phyloP scores from a whole-genome alignment of 352 stramenopile species.

The Phytophthora litchii region DNA sequence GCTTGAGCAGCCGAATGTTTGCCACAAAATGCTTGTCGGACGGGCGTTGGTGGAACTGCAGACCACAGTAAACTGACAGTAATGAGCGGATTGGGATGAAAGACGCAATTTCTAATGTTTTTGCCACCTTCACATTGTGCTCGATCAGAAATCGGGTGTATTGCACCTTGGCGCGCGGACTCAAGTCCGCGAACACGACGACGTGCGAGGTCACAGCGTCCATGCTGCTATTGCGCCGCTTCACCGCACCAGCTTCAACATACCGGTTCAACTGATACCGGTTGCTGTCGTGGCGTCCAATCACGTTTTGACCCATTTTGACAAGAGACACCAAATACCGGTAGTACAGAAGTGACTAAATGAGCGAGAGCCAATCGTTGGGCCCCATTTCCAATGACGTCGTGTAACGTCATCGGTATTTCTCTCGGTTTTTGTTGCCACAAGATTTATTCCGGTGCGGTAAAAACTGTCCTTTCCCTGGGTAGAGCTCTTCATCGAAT shows the following conservation, averaged over 20 bases:
- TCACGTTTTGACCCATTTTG: too few species aligned
- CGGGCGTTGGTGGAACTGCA: constrained; percentile 57
- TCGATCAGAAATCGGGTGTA: constrained; percentile 80
- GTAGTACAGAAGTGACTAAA: constrained; percentile 5
- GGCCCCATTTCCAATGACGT: constrained; percentile 2
- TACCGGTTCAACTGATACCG: too few species aligned
- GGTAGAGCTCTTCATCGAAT: too few species aligned
- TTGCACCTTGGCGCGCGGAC: constrained; percentile 51
- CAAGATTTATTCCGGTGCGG: constrained; percentile 16
- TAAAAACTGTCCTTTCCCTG: constrained; percentile 3
- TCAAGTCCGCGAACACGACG: constrained; percentile 73
- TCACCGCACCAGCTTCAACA: too few species aligned
- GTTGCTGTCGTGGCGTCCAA: too few species aligned
- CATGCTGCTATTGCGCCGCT: constrained; percentile 17
- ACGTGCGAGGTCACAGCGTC: constrained; percentile 39
- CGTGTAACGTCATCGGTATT: constrained; percentile 9
- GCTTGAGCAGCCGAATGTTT: constrained; percentile 49
- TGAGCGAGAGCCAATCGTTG: not conserved
- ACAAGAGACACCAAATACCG: not conserved
- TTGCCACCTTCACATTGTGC: constrained; percentile 57
- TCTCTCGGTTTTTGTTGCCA: constrained; percentile 6
- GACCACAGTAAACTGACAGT: not conserved
- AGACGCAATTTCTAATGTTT: not conserved
- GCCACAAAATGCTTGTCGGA: constrained; percentile 64
- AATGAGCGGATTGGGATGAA: not conserved